A percentile compares a stretch with the other conserved stretches of the same genome.
These are phyloP conservation scores for Xylaria sp. DNA, from an alignment of 2,329 filamentous ascomycete genomes.

Conservation along the genomic window DNA sequence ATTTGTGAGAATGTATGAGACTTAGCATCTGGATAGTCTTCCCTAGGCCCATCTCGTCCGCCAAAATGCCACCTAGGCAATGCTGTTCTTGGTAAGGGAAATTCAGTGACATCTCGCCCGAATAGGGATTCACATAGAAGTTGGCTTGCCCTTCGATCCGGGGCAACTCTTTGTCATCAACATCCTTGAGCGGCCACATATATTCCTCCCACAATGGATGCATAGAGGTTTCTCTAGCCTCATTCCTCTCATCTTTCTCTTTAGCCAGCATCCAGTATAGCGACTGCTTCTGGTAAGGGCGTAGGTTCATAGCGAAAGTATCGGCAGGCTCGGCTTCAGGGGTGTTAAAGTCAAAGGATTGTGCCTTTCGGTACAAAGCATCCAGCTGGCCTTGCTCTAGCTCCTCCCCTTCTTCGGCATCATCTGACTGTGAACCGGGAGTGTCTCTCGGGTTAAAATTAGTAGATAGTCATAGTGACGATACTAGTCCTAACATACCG, in stretches of 20 bases:
- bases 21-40: conserved; percentile 99
- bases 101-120: conserved; percentile 86
- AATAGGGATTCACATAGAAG: conserved; percentile 98
- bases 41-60: conserved; percentile 96
- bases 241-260: conserved; percentile 77
- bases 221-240: conserved; percentile 78
- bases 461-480: background rate
- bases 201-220: conserved; percentile 99
- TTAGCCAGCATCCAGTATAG: conserved; percentile 96
- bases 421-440: conserved; percentile 59
- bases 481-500: conserved; percentile 16
- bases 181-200: conserved; percentile 83
- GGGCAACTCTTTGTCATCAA: conserved; percentile 78
- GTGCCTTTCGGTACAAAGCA: conserved; percentile 90
- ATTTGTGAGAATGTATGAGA: conserved; percentile 83
- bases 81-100: conserved; percentile 95
- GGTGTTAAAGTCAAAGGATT: conserved; percentile 94
- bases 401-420: conserved; percentile 84
- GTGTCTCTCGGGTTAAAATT: conserved; percentile 36
- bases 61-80: conserved; percentile 89
- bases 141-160: conserved; percentile 66
- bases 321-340: conserved; percentile 83
- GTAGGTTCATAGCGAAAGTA: conserved; percentile 80
- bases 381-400: conserved; percentile 96
- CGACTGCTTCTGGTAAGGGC: conserved; percentile 94